Base-by-base conservation (phyloP, 1,284 basidiomycete genomes). In the Pseudozyma hubeiensis region DNA sequence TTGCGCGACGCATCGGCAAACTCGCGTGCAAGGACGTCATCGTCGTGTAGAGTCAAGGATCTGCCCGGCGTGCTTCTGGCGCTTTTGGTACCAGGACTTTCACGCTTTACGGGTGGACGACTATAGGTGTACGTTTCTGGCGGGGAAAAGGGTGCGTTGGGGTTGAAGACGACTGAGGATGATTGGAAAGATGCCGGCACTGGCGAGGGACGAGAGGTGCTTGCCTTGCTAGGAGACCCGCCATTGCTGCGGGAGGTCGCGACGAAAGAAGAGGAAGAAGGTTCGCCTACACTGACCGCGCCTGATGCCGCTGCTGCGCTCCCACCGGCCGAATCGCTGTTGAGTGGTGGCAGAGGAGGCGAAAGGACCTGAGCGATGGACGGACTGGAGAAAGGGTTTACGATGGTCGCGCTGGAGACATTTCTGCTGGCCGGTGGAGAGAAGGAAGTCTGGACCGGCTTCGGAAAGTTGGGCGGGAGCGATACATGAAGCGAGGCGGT, bases 391-490 rank as follows among this genome's bases (percentile, higher is more conserved):
- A 64, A 64, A 4, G 67, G 57, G 35, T 60, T 60, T 53, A 61
- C 47, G 37, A 61, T 16, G 53, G 58, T 57, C n/a, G 58, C 35
- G 34, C 34, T 53, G 24, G 61, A 55, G 44, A 58, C 57, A 17
- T 52, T 55, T 13, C 61, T 48, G 48, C 64, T 53, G 1, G 72
- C 24, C 9, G 75, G 75, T 16, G 77, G 77, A 34, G 77, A 79
- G 47, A 79, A 79, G 48, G 77, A 72, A 14, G 75, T 79, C 47
- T 71, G 53, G 6, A 69, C 62, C 1, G 77, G 77, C 29, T 66
- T 60, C 8, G 77, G 77, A 45, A 75, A 72, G 52, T 75, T 75
- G 49, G 77, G 77, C n/a, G 77, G 77, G 3, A 79, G 64, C 24
- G 61, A 69, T 39, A 79, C 77, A 35, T 79, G 77, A 5, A 79